Evolutionary conservation across 2,329 filamentous ascomycete genomes (phyloP).

Genomic region (Neurospora sp.): DNA sequence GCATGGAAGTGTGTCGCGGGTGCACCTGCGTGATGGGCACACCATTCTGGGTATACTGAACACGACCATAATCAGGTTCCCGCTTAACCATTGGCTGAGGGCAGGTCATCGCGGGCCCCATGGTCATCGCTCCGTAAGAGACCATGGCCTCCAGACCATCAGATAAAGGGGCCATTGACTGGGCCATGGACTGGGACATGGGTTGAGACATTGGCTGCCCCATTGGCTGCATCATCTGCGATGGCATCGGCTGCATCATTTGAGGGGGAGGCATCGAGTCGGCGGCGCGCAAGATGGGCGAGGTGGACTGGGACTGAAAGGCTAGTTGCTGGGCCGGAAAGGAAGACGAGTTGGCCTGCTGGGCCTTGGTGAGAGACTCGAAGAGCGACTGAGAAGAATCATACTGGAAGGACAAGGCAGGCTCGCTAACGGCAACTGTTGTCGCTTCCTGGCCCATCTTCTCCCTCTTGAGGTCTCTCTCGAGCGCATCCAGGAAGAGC

Average conservation of each 20-base stretch:
- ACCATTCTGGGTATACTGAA: constrained; percentile 88
- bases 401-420: constrained; percentile 95
- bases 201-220: neutral
- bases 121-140: constrained; percentile 57
- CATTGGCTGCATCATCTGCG: neutral
- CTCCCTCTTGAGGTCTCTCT: constrained; percentile 95
- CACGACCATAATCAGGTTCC: constrained; percentile 71
- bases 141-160: constrained; percentile 65
- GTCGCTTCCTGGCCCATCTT: constrained; percentile 99
- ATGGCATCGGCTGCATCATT: constrained; percentile 39
- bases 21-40: constrained; percentile 74
- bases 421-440: constrained; percentile 92
- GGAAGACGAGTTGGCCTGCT: constrained; percentile 96
- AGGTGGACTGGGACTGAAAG: constrained; percentile 72
- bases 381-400: constrained; percentile 98
- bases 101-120: constrained; percentile 48
- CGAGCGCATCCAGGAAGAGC: constrained; percentile 91
- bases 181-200: neutral
- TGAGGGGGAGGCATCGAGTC: constrained; percentile 79
- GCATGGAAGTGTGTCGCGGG: constrained; percentile 97
- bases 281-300: constrained; percentile 80
- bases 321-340: constrained; percentile 71
- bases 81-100: constrained; percentile 71
- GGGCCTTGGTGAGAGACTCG: constrained; percentile 97
- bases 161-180: constrained; percentile 38